These are phyloP conservation scores for Ogataea pini DNA, from an alignment of 805 yeast genomes.

Conservation along the genomic window DNA sequence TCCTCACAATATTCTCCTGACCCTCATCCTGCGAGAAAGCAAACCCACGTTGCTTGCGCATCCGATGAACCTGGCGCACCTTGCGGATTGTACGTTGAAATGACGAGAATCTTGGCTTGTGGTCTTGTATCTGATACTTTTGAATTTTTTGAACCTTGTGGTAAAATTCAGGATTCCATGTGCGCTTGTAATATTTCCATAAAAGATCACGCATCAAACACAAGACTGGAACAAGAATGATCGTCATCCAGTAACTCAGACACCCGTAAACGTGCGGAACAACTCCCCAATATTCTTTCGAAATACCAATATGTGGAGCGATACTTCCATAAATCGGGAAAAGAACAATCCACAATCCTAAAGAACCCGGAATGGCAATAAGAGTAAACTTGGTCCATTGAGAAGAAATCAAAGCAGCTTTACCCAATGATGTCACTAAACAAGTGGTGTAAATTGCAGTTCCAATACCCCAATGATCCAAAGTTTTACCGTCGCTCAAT, in stretches of 20 bases:
- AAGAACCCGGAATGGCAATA: conserved; percentile 93
- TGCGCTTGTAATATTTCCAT: conserved; percentile 94
- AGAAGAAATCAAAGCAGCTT: conserved; percentile 89
- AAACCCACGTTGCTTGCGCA: conserved; percentile 97
- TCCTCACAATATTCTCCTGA: conserved; percentile 85
- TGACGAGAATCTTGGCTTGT: conserved; percentile 93
- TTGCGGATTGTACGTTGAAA: conserved; percentile 96
- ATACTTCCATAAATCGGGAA: conserved; percentile 85
- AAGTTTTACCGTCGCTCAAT: conserved; percentile 64
- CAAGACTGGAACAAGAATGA: conserved; percentile 70
- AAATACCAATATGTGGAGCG: conserved; percentile 81
- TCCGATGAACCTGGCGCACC: conserved; percentile 96
- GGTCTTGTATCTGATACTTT: conserved; percentile 89
- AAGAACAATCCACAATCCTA: conserved; percentile 76
- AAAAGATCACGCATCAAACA: conserved; percentile 85
- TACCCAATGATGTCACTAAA: conserved; percentile 85
- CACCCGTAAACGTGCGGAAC: conserved; percentile 75
- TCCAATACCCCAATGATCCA: conserved; percentile 96
- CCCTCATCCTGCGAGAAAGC: conserved; percentile 97
- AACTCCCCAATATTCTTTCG: conserved; percentile 83
- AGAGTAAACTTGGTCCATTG: conserved; percentile 95
- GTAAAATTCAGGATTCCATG: conserved; percentile 87
- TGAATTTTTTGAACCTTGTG: conserved; percentile 97
- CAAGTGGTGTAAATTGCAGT: conserved; percentile 86
- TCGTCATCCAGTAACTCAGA: conserved; percentile 78